Percentiles rank a stretch among this genome's conserved stretches.
These are phyloP conservation scores for Mycena amicta DNA, from an alignment of 768 basidiomycete species.

Conservation along the genomic window DNA sequence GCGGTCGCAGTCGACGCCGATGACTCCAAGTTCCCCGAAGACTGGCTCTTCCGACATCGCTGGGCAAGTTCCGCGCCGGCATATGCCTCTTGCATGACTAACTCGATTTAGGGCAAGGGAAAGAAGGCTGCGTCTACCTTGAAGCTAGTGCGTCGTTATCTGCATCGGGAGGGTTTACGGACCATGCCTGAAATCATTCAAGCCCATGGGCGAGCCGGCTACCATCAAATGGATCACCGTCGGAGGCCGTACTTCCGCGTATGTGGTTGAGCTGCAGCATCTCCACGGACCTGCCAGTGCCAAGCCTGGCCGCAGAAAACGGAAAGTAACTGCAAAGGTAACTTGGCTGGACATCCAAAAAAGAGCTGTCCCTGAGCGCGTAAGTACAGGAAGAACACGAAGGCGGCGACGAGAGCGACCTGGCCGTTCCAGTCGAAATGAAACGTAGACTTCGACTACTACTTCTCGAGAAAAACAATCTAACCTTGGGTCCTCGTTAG, in stretches of 20 bases:
- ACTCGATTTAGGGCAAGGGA: conserved; percentile 52
- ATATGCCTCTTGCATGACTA: conserved; percentile 11
- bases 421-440: conserved; percentile 16
- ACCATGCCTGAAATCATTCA: no score
- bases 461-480: conserved; percentile 11
- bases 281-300: conserved; percentile 22
- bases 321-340: conserved; percentile 21
- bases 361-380: conserved; percentile 4
- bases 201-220: conserved; percentile 73
- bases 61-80: conserved; percentile 48
- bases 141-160: conserved; percentile 43
- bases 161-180: conserved; percentile 4
- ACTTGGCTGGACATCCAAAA: conserved; percentile 4
- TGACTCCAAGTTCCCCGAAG: conserved; percentile 61
- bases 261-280: conserved; percentile 63
- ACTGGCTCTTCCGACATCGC: conserved; percentile 71
- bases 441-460: conserved; percentile 7
- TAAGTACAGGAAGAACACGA: conserved; percentile 12
- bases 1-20: conserved; percentile 76
- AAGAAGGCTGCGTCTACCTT: conserved; percentile 52
- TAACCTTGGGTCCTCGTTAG: conserved; percentile 10
- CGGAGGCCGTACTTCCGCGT: conserved; percentile 78
- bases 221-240: conserved; percentile 77
- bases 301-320: conserved; percentile 8
- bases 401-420: conserved; percentile 21